Evolutionary conservation across 1,284 basidiomycete species (phyloP), one percentile per base, ranked within the genome.

Genomic region (Schizopora paradoxa): DNA sequence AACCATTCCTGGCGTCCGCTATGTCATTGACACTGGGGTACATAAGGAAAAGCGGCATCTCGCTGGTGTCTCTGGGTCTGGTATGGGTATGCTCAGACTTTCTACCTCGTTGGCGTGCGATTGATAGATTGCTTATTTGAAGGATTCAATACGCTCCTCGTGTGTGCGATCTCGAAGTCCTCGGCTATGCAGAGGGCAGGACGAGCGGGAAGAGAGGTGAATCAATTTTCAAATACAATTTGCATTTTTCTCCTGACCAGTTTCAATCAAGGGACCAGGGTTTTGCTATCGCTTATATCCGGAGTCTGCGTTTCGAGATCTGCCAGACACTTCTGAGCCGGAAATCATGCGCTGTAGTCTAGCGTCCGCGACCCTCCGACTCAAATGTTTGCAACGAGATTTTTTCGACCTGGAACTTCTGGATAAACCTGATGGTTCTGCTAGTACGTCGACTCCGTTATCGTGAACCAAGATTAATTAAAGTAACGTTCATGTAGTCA

Each of bases 1-100:
- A 63, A 99, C 95, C 3, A 96, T 99, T 57, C 92, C 94, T 4
- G 94, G 94, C 1, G 86, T 99, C 45, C 86, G 81, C 48, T 98
- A 91, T 61, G 95, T 99, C 5, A 86, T 99, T 39, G 95, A 99
- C 64, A 86, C 89, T 0, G 93, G 93, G 0, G 86, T 94, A 64
- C 91, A 87, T 58, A 99, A 99, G 65, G 93, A 98, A 65, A 96
- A 96, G 66, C 77, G 86, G 47, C 94, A 87, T 63, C 62, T 91
- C 33, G 77, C 82, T 33, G 71, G 73, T 56, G 67, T 81, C 45
- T 71, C 72, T 2, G 81, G 83, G 2, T 78, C 79, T 52, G 86
- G 88, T 77, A 61, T 61, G 75, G 59, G 45, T n/a, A n/a, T n/a
- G n/a, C 54, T 47, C 16, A 49, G 38, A 23, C 7, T 53, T 21